Conservation (phyloP, 305 asterid species). For the Plantago coronopus region DNA sequence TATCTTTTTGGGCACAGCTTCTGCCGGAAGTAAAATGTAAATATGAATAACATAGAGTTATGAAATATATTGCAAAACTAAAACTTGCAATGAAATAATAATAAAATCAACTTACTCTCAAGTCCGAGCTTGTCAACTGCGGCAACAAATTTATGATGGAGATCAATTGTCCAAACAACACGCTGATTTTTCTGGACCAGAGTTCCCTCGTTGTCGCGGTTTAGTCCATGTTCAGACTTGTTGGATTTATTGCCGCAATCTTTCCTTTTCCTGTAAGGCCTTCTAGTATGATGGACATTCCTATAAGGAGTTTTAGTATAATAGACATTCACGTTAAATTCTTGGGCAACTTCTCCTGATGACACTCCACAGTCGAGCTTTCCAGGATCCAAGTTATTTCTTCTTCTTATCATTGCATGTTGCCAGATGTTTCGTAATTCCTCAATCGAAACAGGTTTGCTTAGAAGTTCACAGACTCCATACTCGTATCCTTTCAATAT, state of each 20-base stretch:
- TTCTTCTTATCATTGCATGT: slow-evolving; percentile 37
- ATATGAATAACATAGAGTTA: neutral
- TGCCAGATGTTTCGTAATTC: slow-evolving; percentile 51
- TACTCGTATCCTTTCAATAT: slow-evolving; percentile 43
- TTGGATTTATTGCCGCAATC: slow-evolving; percentile 23
- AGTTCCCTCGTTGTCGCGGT: slow-evolving; percentile 29
- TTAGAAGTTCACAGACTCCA: slow-evolving; percentile 54
- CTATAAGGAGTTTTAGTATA: slow-evolving; percentile 31
- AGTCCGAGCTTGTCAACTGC: slow-evolving; percentile 55
- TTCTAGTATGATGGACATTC: slow-evolving; percentile 30
- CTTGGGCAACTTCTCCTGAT: too few relatives aligned
- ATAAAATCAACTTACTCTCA: slow-evolving; percentile 34
- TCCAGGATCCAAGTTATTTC: slow-evolving; percentile 5
- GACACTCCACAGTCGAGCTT: too few relatives aligned
- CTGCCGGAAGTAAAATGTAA: slow-evolving; percentile 26
- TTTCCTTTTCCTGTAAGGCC: slow-evolving; percentile 27
- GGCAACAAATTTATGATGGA: slow-evolving; percentile 50
- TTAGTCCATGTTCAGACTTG: slow-evolving; percentile 7
- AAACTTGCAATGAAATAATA: neutral
- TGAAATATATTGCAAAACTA: neutral
- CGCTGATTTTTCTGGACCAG: slow-evolving; percentile 49
- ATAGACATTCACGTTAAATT: slow-evolving; percentile 23
- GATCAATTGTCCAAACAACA: slow-evolving; percentile 56
- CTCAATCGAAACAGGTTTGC: slow-evolving; percentile 43
- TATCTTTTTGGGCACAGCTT: slow-evolving; percentile 65